Conservation (phyloP, 1,284 basidiomycete species). For the Sporisorium iseilematis-ciliati region DNA sequence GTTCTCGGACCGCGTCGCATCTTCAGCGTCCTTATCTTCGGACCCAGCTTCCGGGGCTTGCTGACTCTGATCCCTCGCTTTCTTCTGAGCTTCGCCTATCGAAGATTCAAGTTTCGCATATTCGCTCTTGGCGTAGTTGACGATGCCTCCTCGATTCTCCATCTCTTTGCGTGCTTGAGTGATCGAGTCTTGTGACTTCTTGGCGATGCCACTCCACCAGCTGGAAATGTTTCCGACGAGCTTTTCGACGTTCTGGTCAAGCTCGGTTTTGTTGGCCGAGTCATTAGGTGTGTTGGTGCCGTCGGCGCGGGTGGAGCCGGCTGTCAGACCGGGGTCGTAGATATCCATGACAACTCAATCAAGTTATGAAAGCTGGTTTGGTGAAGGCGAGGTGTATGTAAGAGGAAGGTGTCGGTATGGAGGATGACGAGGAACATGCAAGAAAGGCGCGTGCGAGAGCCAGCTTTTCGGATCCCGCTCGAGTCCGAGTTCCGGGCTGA, state of each 20-base stretch:
- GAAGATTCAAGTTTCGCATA: slow-evolving; percentile 57
- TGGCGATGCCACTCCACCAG: slow-evolving; percentile 65
- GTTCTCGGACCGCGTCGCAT: slow-evolving; percentile 14
- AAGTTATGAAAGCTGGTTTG: background rate
- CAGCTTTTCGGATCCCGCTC: background rate
- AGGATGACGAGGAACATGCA: background rate
- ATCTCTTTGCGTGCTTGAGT: slow-evolving; percentile 53
- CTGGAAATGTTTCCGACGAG: slow-evolving; percentile 60
- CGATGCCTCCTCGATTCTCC: slow-evolving; percentile 58
- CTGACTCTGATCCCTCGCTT: slow-evolving; percentile 51
- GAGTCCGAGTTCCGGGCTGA: slow-evolving; percentile 23
- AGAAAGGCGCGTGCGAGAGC: slow-evolving; percentile 23
- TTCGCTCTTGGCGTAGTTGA: slow-evolving; percentile 55
- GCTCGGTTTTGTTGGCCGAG: slow-evolving; percentile 33
- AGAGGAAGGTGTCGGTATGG: background rate
- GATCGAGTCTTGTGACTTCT: slow-evolving; percentile 60
- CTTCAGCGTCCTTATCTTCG: background rate
- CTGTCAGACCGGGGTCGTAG: slow-evolving; percentile 46
- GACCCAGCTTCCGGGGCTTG: slow-evolving; percentile 1
- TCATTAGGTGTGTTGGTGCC: slow-evolving; percentile 21
- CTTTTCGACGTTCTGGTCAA: slow-evolving; percentile 63
- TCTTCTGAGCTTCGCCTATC: slow-evolving; percentile 56
- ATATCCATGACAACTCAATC: slow-evolving; percentile 34
- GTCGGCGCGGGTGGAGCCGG: slow-evolving; percentile 10
- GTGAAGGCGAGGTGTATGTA: background rate